Base-by-base conservation (phyloP, 2,329 filamentous ascomycete species). In the Cadophora sp. region DNA sequence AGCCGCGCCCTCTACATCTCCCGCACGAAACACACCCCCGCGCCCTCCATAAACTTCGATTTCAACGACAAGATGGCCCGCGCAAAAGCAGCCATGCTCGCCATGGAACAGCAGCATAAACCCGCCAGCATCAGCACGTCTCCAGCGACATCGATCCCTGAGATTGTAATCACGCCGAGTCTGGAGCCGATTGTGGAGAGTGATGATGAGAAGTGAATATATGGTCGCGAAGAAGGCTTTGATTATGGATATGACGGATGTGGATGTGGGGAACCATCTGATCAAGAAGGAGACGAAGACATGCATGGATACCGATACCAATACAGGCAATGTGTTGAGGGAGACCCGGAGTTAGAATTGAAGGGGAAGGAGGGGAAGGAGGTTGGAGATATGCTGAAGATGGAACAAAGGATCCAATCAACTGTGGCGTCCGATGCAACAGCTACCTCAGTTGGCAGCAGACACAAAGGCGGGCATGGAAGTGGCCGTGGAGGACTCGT, bases 21-120 rank as follows among this genome's bases (percentile, higher is more conserved):
- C 2, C 61, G 36, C 11, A 30, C 33, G 7, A 43, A 63, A 33
- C 1, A 13, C 7, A 27, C 45, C 1, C n/a, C 27, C 1, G 22
- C 55, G 7, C 50, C 61, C 6, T 36, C 45, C 5, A 20, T 33
- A 14, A 55, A 63, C 48, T 41, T 63, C 33, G 61, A 50, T 22
- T 63, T 63, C 36, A 47, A 18, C 16, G 24, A 63, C 30, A 50
- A 50, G 18, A 63, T 63, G 61, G 61, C 61, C 18, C 48, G 61
- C 11, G 61, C 61, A 50, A 63, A 63, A 56, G 61, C 61, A 16
- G 61, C 61, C 3, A 63, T 63, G 61, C 61, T 63, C 7, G 61
- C 61, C 22, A 43, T 27, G 39, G 61, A 63, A 24, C 61, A 63
- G 4, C 33, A 63, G 24, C 11, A 36, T 24, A 45, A 41, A 14